Base-by-base conservation (phyloP, 148 eudicot species). In the Persicaria tinctoria region DNA sequence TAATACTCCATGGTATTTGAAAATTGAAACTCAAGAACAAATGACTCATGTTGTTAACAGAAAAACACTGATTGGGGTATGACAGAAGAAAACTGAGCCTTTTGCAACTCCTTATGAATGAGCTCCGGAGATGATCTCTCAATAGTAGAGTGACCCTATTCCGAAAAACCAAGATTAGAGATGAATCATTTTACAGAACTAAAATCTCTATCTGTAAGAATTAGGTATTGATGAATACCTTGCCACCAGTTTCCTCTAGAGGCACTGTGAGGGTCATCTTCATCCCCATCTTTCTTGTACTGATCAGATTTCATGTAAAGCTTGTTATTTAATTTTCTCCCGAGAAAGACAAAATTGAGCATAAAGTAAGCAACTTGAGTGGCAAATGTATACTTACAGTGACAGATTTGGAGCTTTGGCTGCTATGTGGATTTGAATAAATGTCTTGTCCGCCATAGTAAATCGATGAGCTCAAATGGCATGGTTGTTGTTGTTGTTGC, bases 91-190 rank as follows among this genome's bases (percentile, higher is more conserved):
- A 32, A 32, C 41, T 32, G 41, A 32, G 41, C 41, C 41, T 32
- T 32, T 32, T 32, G 41, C 41, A 32, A 32, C 41, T 32, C 3
- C 41, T 32, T 32, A 2, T 32, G 41, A 32, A 32, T 32, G 41
- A 27, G 68, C 68, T 63, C 45, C 68, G 8, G 18, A 54, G n/a
- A 46, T 55, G 46, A 46, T 56, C 60, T 47, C 54, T 71, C 76
- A 85, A 79, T 83, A 85, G 68, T 85, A 85, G 13, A 85, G 79
- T 45, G 86, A 83, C 68, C 86, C 88, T 85, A 79, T 77, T 72
- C 32, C 32, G 56, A 11, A 48, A 32, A 32, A 32, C 41, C 41
- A 32, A 32, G 41, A 32, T 23, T 23, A 23, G 1, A 23, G 0
- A 23, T 32, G 23, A 56, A 17, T 56, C 59, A 55, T 4, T 16